Evolutionary conservation across 345 rosid species (phyloP).

Genomic region (Luvunga scandens): DNA sequence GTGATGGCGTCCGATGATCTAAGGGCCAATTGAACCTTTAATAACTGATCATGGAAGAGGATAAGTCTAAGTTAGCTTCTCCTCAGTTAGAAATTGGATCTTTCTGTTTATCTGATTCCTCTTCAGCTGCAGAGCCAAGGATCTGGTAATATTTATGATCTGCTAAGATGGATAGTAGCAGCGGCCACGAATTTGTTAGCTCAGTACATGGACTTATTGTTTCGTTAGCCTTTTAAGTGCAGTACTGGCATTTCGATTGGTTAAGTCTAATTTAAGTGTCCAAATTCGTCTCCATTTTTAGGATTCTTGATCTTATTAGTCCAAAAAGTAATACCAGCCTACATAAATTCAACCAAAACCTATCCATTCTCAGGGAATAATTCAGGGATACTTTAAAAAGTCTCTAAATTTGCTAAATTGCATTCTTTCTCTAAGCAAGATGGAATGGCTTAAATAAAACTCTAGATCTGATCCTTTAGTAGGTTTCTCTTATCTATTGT

Average conservation of each 20-base stretch:
- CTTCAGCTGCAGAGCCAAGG: neutral
- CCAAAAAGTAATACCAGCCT: neutral
- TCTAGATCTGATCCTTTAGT: neutral
- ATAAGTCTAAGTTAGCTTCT: neutral
- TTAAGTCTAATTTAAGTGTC: neutral
- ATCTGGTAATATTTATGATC: neutral
- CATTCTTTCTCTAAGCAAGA: neutral
- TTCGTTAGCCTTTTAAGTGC: neutral
- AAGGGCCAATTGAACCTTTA: neutral
- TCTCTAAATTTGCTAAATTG: neutral
- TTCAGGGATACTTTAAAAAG: neutral
- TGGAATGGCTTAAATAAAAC: neutral
- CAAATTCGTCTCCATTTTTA: neutral
- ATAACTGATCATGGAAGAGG: neutral
- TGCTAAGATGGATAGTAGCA: neutral
- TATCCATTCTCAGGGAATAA: neutral
- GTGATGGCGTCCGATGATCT: neutral
- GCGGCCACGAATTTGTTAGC: neutral
- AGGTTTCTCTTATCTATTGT: neutral
- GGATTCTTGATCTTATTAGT: neutral
- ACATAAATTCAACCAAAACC: neutral
- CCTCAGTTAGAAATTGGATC: neutral
- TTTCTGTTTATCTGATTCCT: too few species aligned
- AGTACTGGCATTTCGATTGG: neutral
- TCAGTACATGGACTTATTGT: neutral